These are phyloP conservation scores for Lophium mytilinum DNA, from an alignment of 495 filamentous ascomycete genomes.

Conservation along the genomic window DNA sequence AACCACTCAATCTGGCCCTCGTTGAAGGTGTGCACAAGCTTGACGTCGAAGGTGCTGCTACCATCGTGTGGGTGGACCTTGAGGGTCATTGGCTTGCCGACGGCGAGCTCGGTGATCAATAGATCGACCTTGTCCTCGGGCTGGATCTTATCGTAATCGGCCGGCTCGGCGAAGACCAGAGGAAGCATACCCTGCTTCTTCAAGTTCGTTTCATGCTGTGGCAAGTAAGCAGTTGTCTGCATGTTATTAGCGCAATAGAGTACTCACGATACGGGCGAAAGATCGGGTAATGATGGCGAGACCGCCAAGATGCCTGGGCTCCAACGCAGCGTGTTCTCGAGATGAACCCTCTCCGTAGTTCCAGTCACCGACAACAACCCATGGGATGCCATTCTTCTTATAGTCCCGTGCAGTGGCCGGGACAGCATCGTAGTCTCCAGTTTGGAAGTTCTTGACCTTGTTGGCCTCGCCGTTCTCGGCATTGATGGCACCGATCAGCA, in stretches of 20 bases:
- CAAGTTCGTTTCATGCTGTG: slow-evolving; percentile 91
- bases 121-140: slow-evolving; percentile 89
- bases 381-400: slow-evolving; percentile 90
- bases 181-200: slow-evolving; percentile 99
- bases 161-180: slow-evolving; percentile 86
- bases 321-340: slow-evolving; percentile 94
- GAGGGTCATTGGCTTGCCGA: slow-evolving; percentile 91
- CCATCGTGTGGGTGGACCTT: slow-evolving; percentile 84
- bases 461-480: slow-evolving; percentile 93
- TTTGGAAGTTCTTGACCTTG: slow-evolving; percentile 91
- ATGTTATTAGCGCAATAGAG: neutral
- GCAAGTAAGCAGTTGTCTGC: slow-evolving; percentile 8
- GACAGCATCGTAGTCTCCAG: slow-evolving; percentile 74
- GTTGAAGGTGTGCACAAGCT: slow-evolving; percentile 94
- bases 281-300: slow-evolving; percentile 92
- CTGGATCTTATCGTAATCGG: slow-evolving; percentile 95
- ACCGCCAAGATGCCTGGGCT: slow-evolving; percentile 94
- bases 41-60: slow-evolving; percentile 61
- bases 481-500: slow-evolving; percentile 98
- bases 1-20: slow-evolving; percentile 96
- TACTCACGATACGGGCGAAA: slow-evolving; percentile 84
- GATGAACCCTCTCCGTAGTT: slow-evolving; percentile 98
- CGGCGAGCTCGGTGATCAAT: slow-evolving; percentile 79
- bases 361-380: slow-evolving; percentile 99
- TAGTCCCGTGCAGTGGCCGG: slow-evolving; percentile 95